phyloP scores from a whole-genome alignment of 495 filamentous ascomycete species.

The Viridothelium virens region DNA sequence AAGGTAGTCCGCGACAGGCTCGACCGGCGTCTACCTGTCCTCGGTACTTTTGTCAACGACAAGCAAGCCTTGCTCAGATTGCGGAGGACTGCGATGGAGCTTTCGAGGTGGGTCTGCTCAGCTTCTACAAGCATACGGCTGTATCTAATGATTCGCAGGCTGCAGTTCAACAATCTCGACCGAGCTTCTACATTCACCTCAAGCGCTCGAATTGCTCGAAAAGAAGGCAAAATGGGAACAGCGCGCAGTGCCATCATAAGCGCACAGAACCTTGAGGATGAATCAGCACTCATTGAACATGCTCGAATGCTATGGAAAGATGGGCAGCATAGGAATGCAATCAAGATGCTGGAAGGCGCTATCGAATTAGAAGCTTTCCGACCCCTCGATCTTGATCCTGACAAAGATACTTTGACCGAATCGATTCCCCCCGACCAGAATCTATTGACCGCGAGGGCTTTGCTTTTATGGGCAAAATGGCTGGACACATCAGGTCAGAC shows the following conservation, averaged over 20 bases:
- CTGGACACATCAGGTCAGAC: slow-evolving; percentile 87
- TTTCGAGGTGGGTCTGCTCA: slow-evolving; percentile 46
- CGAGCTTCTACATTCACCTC: slow-evolving; percentile 29
- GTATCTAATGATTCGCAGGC: slow-evolving; percentile 17
- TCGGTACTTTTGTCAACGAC: slow-evolving; percentile 79
- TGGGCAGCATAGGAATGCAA: slow-evolving; percentile 88
- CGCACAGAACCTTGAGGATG: slow-evolving; percentile 73
- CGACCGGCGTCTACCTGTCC: slow-evolving; percentile 65
- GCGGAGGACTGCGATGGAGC: slow-evolving; percentile 74
- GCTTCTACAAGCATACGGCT: background rate
- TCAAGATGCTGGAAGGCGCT: slow-evolving; percentile 77
- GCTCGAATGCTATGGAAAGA: slow-evolving; percentile 90
- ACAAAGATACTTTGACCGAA: slow-evolving; percentile 36
- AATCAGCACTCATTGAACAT: slow-evolving; percentile 84
- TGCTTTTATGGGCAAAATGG: slow-evolving; percentile 92
- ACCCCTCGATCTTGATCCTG: slow-evolving; percentile 41
- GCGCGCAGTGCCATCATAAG: slow-evolving; percentile 91
- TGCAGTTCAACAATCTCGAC: slow-evolving; percentile 13
- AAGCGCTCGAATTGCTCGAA: slow-evolving; percentile 77
- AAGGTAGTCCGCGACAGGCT: slow-evolving; percentile 50
- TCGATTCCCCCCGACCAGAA: slow-evolving; percentile 39
- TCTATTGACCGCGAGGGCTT: slow-evolving; percentile 54
- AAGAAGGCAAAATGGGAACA: slow-evolving; percentile 69
- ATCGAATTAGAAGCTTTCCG: slow-evolving; percentile 67
- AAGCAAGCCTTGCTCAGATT: slow-evolving; percentile 93